Conservation (phyloP, 1,284 basidiomycete species). For the Ceratobasidium sp. region DNA sequence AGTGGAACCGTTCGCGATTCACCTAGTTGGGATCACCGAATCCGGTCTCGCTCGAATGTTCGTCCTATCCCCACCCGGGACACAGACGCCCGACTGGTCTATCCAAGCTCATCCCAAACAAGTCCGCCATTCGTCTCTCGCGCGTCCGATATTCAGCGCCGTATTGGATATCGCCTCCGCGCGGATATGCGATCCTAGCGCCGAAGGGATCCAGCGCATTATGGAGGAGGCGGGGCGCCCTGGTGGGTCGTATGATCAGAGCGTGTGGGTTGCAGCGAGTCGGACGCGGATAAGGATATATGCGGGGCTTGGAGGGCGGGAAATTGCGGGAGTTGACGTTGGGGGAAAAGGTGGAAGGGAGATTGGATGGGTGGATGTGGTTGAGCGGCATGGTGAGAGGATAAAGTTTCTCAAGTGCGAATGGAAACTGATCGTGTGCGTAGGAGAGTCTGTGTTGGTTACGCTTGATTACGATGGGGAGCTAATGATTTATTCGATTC, state of each 20-base stretch:
- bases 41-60: slow-evolving; percentile 75
- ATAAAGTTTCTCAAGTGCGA: not conserved
- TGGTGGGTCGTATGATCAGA: slow-evolving; percentile 56
- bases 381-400: slow-evolving; percentile 67
- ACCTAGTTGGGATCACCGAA: slow-evolving; percentile 71
- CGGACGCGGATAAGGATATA: slow-evolving; percentile 67
- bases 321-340: slow-evolving; percentile 61
- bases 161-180: slow-evolving; percentile 75
- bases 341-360: slow-evolving; percentile 63
- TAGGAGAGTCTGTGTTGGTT: slow-evolving; percentile 73
- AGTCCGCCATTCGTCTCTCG: slow-evolving; percentile 61
- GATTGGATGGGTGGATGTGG: slow-evolving; percentile 65
- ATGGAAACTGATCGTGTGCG: not conserved
- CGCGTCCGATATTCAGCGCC: slow-evolving; percentile 69
- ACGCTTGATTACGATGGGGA: slow-evolving; percentile 70
- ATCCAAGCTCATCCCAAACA: slow-evolving; percentile 59
- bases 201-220: slow-evolving; percentile 56
- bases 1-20: slow-evolving; percentile 69
- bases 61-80: slow-evolving; percentile 64
- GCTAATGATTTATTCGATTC: slow-evolving; percentile 76
- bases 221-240: slow-evolving; percentile 51
- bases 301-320: slow-evolving; percentile 18
- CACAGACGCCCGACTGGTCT: slow-evolving; percentile 60
- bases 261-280: slow-evolving; percentile 66
- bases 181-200: slow-evolving; percentile 62